Evolutionary conservation across 2,329 filamentous ascomycete genomes (phyloP).

Genomic region (Hypomyces perniciosus): DNA sequence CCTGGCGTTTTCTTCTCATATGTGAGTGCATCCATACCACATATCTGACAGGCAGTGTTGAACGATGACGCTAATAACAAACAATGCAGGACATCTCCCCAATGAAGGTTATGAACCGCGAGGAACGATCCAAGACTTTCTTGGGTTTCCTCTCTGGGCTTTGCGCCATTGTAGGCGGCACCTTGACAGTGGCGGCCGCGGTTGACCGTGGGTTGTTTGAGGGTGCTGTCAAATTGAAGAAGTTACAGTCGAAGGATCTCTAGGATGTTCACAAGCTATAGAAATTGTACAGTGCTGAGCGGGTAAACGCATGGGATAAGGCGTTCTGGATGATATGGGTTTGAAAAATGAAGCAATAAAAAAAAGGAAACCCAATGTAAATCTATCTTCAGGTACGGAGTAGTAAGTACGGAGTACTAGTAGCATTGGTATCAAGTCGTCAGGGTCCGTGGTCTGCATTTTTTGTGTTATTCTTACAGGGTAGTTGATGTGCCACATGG

Average conservation of each 20-base stretch:
- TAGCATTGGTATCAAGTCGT: too few species aligned
- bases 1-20: slow-evolving; percentile 99
- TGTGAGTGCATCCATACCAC: slow-evolving; percentile 46
- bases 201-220: slow-evolving; percentile 90
- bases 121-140: slow-evolving; percentile 83
- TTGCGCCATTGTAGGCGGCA: slow-evolving; percentile 91
- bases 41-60: neutral
- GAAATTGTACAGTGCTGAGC: slow-evolving; percentile 2
- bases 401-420: too few species aligned
- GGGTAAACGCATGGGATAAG: slow-evolving; percentile 11
- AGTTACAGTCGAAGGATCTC: slow-evolving; percentile 64
- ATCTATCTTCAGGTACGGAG: neutral
- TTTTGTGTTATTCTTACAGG: too few species aligned
- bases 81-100: slow-evolving; percentile 79
- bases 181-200: slow-evolving; percentile 89
- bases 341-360: slow-evolving; percentile 16
- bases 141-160: slow-evolving; percentile 88
- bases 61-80: neutral
- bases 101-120: slow-evolving; percentile 98
- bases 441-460: too few species aligned
- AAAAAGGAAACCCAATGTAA: slow-evolving; percentile 2
- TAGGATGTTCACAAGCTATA: slow-evolving; percentile 21
- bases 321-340: slow-evolving; percentile 16
- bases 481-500: too few species aligned
- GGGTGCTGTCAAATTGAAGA: slow-evolving; percentile 76